Percentiles rank a stretch among this genome's conserved stretches.
These are phyloP conservation scores for Amanita jacksonii DNA, from an alignment of 768 basidiomycete genomes.

Conservation along the genomic window DNA sequence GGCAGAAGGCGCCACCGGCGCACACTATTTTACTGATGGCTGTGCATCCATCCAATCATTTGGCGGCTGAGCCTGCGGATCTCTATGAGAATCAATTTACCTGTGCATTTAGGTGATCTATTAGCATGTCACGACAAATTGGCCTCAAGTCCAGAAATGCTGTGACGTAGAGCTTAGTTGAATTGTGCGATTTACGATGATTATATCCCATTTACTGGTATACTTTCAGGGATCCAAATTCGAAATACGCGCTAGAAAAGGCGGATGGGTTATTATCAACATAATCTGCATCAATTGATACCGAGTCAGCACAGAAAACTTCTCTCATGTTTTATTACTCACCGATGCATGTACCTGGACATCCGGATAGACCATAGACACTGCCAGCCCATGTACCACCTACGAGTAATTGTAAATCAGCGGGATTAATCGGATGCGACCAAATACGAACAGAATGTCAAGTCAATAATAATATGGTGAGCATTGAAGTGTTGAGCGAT, in stretches of 20 bases:
- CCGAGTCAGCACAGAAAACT: no score
- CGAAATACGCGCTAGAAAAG: constrained; percentile 62
- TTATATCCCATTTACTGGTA: constrained; percentile 19
- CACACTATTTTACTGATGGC: no score
- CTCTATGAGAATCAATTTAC: no score
- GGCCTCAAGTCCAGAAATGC: no score
- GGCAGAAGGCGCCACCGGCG: no score
- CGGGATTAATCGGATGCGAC: background rate
- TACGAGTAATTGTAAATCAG: constrained; percentile 12
- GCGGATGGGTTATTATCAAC: constrained; percentile 59
- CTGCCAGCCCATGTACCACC: constrained; percentile 52
- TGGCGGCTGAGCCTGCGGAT: no score
- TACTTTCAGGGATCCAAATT: constrained; percentile 48
- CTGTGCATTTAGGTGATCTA: no score
- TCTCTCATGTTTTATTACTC: constrained; percentile 18
- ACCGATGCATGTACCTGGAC: constrained; percentile 45
- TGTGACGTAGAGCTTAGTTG: no score
- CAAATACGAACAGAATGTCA: constrained; percentile 28
- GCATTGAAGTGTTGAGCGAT: constrained; percentile 42
- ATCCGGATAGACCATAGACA: constrained; percentile 36
- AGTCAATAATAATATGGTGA: constrained; percentile 57
- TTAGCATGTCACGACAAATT: no score
- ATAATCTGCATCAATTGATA: constrained; percentile 29
- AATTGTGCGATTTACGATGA: no score
- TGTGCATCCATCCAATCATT: no score